Evolutionary conservation across 2,329 filamentous ascomycete species (phyloP), one percentile per base, ranked within the genome.

Genomic region (Aciculosporium take): DNA sequence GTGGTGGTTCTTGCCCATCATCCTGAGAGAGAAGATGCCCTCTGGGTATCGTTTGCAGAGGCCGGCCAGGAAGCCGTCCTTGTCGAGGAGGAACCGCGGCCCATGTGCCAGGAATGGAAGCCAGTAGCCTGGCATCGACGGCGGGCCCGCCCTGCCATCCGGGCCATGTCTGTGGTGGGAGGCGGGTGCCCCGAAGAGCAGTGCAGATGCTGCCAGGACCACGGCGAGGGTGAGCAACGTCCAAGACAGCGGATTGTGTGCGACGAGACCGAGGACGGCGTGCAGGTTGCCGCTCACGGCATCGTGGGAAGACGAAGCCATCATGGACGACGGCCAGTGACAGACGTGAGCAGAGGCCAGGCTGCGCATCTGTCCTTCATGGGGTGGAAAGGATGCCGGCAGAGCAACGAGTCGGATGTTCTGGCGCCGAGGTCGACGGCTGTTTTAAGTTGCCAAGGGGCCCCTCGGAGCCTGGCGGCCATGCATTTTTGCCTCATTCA

Each of bases 151-250:
- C 27, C 42, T 50, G 24, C 45, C 45, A 13, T 48, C 45, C 21
- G 7, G 4, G 39, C 25, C 30, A 12, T 44, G 51, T 45, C 18
- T 9, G 40, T 42, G 39, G 4, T 45, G 51, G 43, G 24, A 45
- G 24, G 24, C 37, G 35, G 31, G 46, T 81, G 69, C 77, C 47
- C 37, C 17, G 30, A 43, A 45, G 24, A 45, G 39, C 39, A 15
- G 44, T 36, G 18, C 45, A 28, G 35, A 46, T 31, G 27, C 36
- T 15, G 38, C 10, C 18, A 46, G 23, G 21, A 40, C 9, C 4
- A 40, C 34, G 5, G 42, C 35, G 27, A 40, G 9, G 5, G 46
- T 38, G 17, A 29, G 12, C 8, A 43, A 13, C 7, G 28, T 17
- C 0, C 40, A 28, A 12, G 37, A 2, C 4, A 36, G 9, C 23